A percentile compares a stretch with the other conserved stretches of the same genome.
Evolutionary conservation across 2,329 filamentous ascomycete genomes (phyloP).

Genomic region (Helicocarpus griseus): DNA sequence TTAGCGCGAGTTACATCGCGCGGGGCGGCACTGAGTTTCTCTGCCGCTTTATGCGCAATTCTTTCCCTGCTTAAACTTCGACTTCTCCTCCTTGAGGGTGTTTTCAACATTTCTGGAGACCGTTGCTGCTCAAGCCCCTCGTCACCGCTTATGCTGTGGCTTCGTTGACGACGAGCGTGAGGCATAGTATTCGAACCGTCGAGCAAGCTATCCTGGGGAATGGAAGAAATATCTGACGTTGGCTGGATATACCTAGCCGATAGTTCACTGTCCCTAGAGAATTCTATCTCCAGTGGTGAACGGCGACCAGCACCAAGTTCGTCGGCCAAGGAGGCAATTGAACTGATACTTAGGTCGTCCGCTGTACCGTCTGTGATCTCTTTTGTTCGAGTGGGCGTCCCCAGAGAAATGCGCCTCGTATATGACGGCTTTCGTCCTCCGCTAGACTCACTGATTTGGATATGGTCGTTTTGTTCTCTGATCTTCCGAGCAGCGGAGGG

Average conservation of each 20-base stretch:
- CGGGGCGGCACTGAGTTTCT: conserved; percentile 51
- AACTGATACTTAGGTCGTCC: conserved; percentile 59
- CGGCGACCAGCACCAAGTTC: conserved; percentile 62
- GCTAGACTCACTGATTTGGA: conserved; percentile 68
- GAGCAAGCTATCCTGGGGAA: conserved; percentile 63
- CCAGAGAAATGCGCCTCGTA: conserved; percentile 57
- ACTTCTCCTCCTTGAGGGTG: conserved; percentile 45
- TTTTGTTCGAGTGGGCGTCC: conserved; percentile 30
- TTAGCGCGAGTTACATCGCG: conserved; percentile 35
- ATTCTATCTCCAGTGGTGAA: conserved; percentile 79
- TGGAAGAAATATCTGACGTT: conserved; percentile 78
- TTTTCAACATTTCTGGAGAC: conserved; percentile 39
- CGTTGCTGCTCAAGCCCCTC: conserved; percentile 6
- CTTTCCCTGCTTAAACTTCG: conserved; percentile 53
- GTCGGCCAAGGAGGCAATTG: conserved; percentile 68
- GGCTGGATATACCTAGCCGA: conserved; percentile 55
- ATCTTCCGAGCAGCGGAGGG: conserved; percentile 56
- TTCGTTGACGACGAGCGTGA: conserved; percentile 38
- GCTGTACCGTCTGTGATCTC: conserved; percentile 25
- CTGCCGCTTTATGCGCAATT: conserved; percentile 58
- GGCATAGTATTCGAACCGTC: conserved; percentile 43
- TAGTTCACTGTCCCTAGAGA: conserved; percentile 63
- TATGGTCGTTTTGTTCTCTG: conserved; percentile 55
- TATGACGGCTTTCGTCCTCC: conserved; percentile 62
- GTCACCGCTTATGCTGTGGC: conserved; percentile 56